Evolutionary conservation across 2,329 filamentous ascomycete species (phyloP).

Genomic region (Ophiocordyceps camponoti-leonardi): DNA sequence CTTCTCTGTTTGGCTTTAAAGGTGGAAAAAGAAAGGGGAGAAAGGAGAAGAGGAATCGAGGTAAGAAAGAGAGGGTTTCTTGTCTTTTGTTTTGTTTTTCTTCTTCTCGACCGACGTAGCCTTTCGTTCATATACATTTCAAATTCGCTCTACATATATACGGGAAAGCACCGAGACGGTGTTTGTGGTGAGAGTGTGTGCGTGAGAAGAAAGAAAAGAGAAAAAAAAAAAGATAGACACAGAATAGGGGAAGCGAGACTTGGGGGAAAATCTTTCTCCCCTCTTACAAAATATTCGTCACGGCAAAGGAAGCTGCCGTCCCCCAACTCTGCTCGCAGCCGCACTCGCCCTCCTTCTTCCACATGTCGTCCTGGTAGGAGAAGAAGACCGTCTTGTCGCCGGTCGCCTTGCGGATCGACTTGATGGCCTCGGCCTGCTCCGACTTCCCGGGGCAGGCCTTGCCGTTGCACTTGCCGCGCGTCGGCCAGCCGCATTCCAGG

Average conservation of each 20-base stretch:
- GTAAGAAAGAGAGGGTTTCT: neutral
- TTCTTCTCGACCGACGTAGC: neutral
- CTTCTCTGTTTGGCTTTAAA: too few species aligned
- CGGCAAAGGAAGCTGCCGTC: conserved; percentile 11
- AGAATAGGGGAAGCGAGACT: neutral
- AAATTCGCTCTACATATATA: too few species aligned
- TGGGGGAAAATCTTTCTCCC: too few species aligned
- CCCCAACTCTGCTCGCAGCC: conserved; percentile 73
- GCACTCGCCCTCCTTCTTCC: conserved; percentile 59
- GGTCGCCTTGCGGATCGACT: conserved; percentile 46
- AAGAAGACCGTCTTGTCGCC: conserved; percentile 66
- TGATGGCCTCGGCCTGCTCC: conserved; percentile 58
- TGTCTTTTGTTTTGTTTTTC: too few species aligned
- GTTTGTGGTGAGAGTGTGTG: too few species aligned
- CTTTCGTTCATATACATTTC: neutral
- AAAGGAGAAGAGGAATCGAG: neutral
- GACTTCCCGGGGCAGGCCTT: conserved; percentile 45
- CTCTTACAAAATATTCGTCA: too few species aligned
- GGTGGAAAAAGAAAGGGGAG: neutral
- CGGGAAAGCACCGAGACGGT: too few species aligned
- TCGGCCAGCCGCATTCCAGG: conserved; percentile 86
- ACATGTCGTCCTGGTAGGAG: conserved; percentile 61
- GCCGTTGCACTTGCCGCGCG: conserved; percentile 51
- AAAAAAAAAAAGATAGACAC: neutral
- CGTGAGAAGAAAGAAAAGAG: neutral